Evolutionary conservation across 352 stramenopile species (phyloP), one percentile per base, ranked within the genome.

Genomic region (Phytophthora sp.): DNA sequence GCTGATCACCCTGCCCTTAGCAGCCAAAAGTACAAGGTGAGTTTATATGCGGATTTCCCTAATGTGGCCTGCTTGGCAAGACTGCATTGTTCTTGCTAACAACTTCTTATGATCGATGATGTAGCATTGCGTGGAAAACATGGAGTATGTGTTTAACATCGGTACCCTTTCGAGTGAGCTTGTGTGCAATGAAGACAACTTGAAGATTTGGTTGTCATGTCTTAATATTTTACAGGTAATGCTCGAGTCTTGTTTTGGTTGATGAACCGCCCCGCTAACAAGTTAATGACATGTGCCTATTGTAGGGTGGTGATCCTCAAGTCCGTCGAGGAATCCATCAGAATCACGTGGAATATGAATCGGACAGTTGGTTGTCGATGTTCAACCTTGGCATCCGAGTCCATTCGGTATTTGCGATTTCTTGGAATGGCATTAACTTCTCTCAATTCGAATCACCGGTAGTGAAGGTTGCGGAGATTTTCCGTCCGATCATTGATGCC

Each of bases 21-120:
- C 44, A 92, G 79, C 59, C 87, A 94, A 35, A 96, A 96, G 65
- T 96, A 96, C 69, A 96, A 94, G 84, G 84, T 93, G 66, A 49
- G 65, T 4, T 35, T 56, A 13, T 23, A n/a, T n/a, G n/a, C 38
- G 5, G 26, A 45, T 28, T 1, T 18, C 28, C 1, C 38, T 5
- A 13, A 18, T 28, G 28, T 11, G 6, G 28, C 11, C 28, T 32
- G 28, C 28, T n/a, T n/a, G n/a, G n/a, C n/a, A n/a, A n/a, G n/a
- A n/a, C n/a, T n/a, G 28, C 28, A 32, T 21, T 12, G 3, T 45
- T 45, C 38, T 45, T 17, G 28, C 20, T 12, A 45, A 24, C 13
- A 15, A 13, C 17, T 43, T 24, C 9, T 45, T 10, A 23, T 43
- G 8, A 13, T 28, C n/a, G 20, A 17, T 57, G 8, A n/a, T 71